These are phyloP conservation scores for Candida frijolesensis DNA, from an alignment of 1,139 yeast genomes.

Conservation along the genomic window DNA sequence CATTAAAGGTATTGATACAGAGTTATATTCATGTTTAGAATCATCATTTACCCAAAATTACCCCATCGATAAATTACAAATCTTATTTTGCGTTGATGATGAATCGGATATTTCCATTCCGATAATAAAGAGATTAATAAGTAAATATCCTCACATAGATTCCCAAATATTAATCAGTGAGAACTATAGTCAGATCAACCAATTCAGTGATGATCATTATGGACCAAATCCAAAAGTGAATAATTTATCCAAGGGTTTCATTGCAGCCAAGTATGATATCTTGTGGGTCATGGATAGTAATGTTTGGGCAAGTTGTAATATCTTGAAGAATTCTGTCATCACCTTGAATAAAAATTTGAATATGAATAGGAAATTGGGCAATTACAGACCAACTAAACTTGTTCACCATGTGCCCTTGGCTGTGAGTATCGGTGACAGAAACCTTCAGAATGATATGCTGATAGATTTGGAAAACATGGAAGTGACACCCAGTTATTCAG, in stretches of 20 bases:
- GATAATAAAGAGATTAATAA: slow-evolving; percentile 52
- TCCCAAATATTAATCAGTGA: slow-evolving; percentile 58
- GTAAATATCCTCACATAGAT: slow-evolving; percentile 58
- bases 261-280: slow-evolving; percentile 66
- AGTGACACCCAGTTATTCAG: slow-evolving; percentile 21
- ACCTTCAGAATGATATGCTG: background rate
- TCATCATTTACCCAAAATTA: slow-evolving; percentile 72
- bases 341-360: slow-evolving; percentile 51
- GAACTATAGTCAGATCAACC: slow-evolving; percentile 27
- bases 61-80: slow-evolving; percentile 60
- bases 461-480: slow-evolving; percentile 20
- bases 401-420: slow-evolving; percentile 84
- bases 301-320: slow-evolving; percentile 73
- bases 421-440: slow-evolving; percentile 32
- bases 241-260: slow-evolving; percentile 78
- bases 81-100: slow-evolving; percentile 75
- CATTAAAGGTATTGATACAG: slow-evolving; percentile 81
- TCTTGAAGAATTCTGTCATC: slow-evolving; percentile 66
- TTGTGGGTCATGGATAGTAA: slow-evolving; percentile 90
- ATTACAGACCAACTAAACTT: slow-evolving; percentile 53
- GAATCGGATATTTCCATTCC: slow-evolving; percentile 66
- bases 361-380: slow-evolving; percentile 40
- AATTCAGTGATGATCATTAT: slow-evolving; percentile 44
- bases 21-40: slow-evolving; percentile 65
- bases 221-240: slow-evolving; percentile 93